Base-by-base conservation (phyloP, 495 filamentous ascomycete genomes). In the Xylaria acuta region DNA sequence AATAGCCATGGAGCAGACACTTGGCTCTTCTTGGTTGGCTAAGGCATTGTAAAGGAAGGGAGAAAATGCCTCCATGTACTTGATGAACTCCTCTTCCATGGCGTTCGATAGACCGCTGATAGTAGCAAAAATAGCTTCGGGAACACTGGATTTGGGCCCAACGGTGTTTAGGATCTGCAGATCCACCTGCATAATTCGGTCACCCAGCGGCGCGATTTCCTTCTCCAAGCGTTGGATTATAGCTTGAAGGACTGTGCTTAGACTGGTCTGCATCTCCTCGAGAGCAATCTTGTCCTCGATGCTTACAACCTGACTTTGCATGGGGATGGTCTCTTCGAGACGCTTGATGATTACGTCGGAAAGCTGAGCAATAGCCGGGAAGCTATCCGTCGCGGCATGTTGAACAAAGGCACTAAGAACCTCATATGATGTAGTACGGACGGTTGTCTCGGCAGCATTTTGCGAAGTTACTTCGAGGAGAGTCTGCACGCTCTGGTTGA, bases 401-500 rank as follows among this genome's bases (percentile, higher is more conserved):
- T 90, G 90, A 62, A 98, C 93, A 76, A 98, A 98, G 0, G 93
- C 90, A 82, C 95, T 97, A 43, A 99, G 87, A 53, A 99, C 96
- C 80, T 99, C 96, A 75, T 99, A 99, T n/a, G 95, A 95, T 60
- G 96, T 97, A 73, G 96, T 98, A 65, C 96, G 92, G n/a, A 98
- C 90, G 77, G 94, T 89, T 73, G 94, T 93, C 75, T 99, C 97
- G n/a, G 90, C 87, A 79, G 94, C 93, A 74, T 87, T 82, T 76
- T 91, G 87, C 78, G 94, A 94, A 9, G 96, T 99, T 30, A 97
- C 92, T 27, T 91, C 83, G 59, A 99, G 86, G 67, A 99, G 88
- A 72, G 90, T 92, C 76, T 90, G 90, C 65, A 98, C 91, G 82
- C 95, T 97, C 74, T 94, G 89, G 81, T 97, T 90, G 84, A 98